Base-by-base conservation (phyloP, 2,329 filamentous ascomycete genomes). In the Ceratocystis colombiana region DNA sequence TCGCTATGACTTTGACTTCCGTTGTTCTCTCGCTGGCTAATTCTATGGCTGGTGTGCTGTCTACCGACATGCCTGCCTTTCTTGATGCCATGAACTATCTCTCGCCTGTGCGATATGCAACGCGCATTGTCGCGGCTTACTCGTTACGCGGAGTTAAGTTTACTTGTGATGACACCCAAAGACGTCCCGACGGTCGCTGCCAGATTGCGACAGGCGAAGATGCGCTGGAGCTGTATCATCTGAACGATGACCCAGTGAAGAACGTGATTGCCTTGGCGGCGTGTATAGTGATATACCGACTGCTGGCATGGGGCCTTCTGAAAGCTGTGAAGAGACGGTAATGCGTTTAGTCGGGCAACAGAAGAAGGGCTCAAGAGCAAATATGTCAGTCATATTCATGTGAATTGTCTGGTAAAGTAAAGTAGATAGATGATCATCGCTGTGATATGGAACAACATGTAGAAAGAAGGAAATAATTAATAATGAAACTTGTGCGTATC, bases 1-100 rank as follows among this genome's bases (percentile, higher is more conserved):
- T 91, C 73, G 87, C 88, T 0, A 83, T 91, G 67, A 90, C 89
- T 70, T 75, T 89, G 66, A 89, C 87, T 69, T 85, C 82, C 0
- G 80, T 89, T 53, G 78, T 91, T 20, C 78, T 92, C 2, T 85
- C 84, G 0, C 81, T 92, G 6, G 85, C 87, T 0, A 86, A 87
- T 70, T 82, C 85, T 71, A 88, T 91, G 80, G 82, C 82, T 0
- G 88, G 88, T 0, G 78, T 90, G 44, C 81, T 91, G 73, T 88
- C 84, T 66, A 85, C 90, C 69, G 76, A 86, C 70, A 85, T 90
- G 76, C 87, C 88, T 1, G 71, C 73, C 2, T 81, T 90, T 17
- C 82, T 90, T 61, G 77, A 84, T 69, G 84, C 80, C 0, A 80
- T 89, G 72, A 91, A 91, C 72, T 86, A 89, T 72, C 79, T 91